A percentile compares a stretch with the other conserved stretches of the same genome.
Evolutionary conservation across 352 stramenopile species (phyloP).

Genomic region (Thraustotheca clavata): DNA sequence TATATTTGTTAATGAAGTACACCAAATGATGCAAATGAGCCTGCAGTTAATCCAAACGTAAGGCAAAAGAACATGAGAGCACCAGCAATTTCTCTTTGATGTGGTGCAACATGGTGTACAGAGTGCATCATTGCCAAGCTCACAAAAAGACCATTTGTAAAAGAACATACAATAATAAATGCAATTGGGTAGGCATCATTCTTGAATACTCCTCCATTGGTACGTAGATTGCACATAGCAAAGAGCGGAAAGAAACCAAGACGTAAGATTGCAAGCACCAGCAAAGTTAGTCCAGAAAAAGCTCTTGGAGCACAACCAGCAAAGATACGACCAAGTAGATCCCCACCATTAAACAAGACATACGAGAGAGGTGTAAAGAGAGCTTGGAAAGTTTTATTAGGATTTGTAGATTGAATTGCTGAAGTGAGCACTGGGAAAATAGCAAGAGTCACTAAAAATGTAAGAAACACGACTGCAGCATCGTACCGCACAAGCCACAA

Average conservation of each 20-base stretch:
- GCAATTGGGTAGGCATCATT: slow-evolving; percentile 54
- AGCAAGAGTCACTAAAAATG: slow-evolving; percentile 67
- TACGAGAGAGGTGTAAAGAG: slow-evolving; percentile 71
- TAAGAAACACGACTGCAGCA: slow-evolving; percentile 48
- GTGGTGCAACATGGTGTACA: slow-evolving; percentile 42
- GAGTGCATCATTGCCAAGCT: slow-evolving; percentile 68
- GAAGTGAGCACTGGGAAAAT: slow-evolving; percentile 74
- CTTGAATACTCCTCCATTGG: slow-evolving; percentile 58
- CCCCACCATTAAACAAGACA: slow-evolving; percentile 68
- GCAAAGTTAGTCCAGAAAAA: slow-evolving; percentile 22
- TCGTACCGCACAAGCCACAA: slow-evolving; percentile 36
- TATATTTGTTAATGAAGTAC: too few species aligned
- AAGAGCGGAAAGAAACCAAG: slow-evolving; percentile 52
- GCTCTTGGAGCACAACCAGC: slow-evolving; percentile 30
- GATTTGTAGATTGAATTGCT: slow-evolving; percentile 47
- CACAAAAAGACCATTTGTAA: slow-evolving; percentile 63
- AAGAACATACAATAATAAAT: slow-evolving; percentile 46
- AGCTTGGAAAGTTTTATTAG: slow-evolving; percentile 40
- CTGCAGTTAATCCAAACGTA: slow-evolving; percentile 54
- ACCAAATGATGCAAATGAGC: slow-evolving; percentile 70
- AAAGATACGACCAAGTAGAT: slow-evolving; percentile 54
- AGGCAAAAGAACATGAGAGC: slow-evolving; percentile 81
- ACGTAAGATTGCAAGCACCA: slow-evolving; percentile 30
- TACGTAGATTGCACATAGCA: slow-evolving; percentile 68
- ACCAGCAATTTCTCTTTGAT: slow-evolving; percentile 56